Percentiles rank a stretch among this genome's conserved stretches.
phyloP scores from a whole-genome alignment of 139 green algal species.

The Micromonas pusilla region DNA sequence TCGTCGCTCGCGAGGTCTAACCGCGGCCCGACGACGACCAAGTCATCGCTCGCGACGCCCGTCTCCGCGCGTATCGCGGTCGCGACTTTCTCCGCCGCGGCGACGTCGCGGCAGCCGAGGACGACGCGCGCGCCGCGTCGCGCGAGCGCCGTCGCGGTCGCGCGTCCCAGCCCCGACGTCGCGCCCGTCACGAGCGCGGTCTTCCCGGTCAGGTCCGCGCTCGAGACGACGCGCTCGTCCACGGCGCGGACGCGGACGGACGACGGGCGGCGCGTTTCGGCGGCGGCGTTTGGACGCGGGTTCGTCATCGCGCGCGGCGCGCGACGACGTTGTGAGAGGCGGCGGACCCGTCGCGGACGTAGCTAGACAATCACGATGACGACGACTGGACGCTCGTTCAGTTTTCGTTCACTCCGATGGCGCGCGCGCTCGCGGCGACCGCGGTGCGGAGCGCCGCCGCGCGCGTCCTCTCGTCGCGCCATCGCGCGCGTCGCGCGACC shows the following conservation, averaged over 20 bases:
- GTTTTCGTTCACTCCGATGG: too few relatives aligned
- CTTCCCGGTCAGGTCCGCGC: not conserved
- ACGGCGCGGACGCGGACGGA: not conserved
- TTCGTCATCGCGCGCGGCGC: too few relatives aligned
- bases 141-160: not conserved
- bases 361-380: too few relatives aligned
- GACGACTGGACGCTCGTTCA: too few relatives aligned
- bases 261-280: not conserved
- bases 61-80: not conserved
- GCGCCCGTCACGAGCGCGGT: conserved; percentile 19
- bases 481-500: too few relatives aligned
- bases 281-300: not conserved
- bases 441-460: too few relatives aligned
- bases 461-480: too few relatives aligned
- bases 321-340: too few relatives aligned
- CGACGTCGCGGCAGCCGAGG: conserved; percentile 3
- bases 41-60: too few relatives aligned
- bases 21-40: not conserved
- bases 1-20: not conserved
- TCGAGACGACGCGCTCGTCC: too few relatives aligned
- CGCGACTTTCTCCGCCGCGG: not conserved
- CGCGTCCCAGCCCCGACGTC: conserved; percentile 6
- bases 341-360: too few relatives aligned
- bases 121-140: not conserved
- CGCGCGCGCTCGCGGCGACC: too few relatives aligned